Percentiles rank a stretch among this genome's conserved stretches.
Conservation (phyloP, 345 rosid species). For the Eucalyptus regnans region DNA sequence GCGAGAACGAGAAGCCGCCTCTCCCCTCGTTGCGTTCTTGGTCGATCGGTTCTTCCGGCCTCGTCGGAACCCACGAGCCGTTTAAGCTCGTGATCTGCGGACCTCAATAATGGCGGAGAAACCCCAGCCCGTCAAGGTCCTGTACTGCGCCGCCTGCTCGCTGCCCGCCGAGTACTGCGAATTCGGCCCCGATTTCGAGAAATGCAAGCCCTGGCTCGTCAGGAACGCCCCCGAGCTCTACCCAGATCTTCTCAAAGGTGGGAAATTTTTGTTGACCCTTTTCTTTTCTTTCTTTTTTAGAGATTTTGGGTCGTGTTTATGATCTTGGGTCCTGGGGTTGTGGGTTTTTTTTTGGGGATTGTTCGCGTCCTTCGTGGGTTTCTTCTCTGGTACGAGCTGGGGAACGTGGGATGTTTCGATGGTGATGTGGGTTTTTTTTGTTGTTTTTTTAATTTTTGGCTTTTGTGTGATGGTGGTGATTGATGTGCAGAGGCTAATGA, state of each 20-base stretch:
- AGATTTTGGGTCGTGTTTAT: background rate
- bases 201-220: constrained; percentile 91
- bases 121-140: constrained; percentile 59
- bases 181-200: constrained; percentile 83
- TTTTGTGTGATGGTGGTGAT: background rate
- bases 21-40: background rate
- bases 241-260: constrained; percentile 83
- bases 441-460: background rate
- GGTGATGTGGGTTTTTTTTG: background rate
- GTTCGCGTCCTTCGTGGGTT: background rate
- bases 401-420: background rate
- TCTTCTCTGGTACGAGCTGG: background rate
- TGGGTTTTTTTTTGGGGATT: background rate
- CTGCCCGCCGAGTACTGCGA: constrained; percentile 95
- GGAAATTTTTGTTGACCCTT: background rate
- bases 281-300: background rate
- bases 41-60: background rate
- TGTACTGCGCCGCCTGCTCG: constrained; percentile 69
- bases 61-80: background rate
- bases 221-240: constrained; percentile 74
- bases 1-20: background rate
- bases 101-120: constrained; percentile 41
- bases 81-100: background rate
- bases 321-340: background rate
- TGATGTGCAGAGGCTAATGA: constrained; percentile 41